phyloP scores from a whole-genome alignment of 345 rosid genomes.

The Geranium brycei region DNA sequence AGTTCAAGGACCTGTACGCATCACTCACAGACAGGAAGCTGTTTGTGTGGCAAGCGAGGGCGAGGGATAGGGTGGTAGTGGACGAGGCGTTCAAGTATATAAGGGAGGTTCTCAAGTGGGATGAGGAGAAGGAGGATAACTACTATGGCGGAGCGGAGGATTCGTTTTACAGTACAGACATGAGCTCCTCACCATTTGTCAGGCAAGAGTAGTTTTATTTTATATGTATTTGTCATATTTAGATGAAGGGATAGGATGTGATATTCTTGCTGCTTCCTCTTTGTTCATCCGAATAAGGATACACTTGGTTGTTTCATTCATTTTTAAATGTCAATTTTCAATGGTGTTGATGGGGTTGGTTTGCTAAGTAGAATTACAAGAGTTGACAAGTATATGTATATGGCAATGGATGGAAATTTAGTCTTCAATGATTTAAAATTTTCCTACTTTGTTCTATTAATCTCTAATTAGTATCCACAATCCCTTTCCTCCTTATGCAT shows the following conservation, averaged over 20 bases:
- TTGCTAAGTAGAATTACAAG: neutral
- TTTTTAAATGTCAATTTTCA: neutral
- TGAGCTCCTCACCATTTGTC: conserved; percentile 68
- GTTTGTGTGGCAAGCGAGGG: conserved; percentile 83
- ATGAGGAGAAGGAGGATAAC: conserved; percentile 77
- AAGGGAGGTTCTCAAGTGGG: conserved; percentile 95
- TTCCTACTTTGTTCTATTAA: too few relatives aligned
- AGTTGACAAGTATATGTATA: too few relatives aligned
- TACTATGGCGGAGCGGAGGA: conserved; percentile 68
- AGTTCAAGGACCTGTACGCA: conserved; percentile 82
- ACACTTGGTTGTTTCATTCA: neutral
- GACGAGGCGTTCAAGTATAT: conserved; percentile 82
- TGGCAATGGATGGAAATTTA: too few relatives aligned
- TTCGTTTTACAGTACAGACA: conserved; percentile 80
- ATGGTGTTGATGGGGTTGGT: neutral
- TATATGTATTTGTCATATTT: neutral
- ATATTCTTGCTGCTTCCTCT: neutral
- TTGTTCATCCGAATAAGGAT: neutral
- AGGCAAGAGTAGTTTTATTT: conserved; percentile 28
- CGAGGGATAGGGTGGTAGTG: conserved; percentile 59
- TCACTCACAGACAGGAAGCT: conserved; percentile 66
- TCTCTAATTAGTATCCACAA: too few relatives aligned
- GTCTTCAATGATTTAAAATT: too few relatives aligned
- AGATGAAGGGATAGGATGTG: neutral
- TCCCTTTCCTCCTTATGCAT: too few relatives aligned